Evolutionary conservation across 148 eudicot genomes (phyloP).

Genomic region (Rhododendron williamsianum): DNA sequence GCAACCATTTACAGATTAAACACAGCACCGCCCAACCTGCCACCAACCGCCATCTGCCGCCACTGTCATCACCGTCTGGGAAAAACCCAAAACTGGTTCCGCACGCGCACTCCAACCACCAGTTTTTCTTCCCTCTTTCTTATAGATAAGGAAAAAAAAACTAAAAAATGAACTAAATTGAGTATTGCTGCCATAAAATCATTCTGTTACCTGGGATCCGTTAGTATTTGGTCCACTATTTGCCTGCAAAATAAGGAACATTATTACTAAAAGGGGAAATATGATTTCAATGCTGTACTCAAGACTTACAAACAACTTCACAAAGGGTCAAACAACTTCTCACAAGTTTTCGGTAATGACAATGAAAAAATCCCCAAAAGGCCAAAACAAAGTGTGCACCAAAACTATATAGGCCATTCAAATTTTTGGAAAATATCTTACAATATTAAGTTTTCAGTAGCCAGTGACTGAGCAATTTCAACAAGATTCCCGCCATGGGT

Average conservation of each 20-base stretch:
- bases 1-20: too few relatives aligned
- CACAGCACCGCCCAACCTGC: too few relatives aligned
- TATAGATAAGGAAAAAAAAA: neutral
- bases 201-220: conserved; percentile 73
- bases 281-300: neutral
- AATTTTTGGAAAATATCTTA: neutral
- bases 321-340: neutral
- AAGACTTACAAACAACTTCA: neutral
- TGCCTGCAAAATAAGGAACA: conserved; percentile 52
- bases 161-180: neutral
- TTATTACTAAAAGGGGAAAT: neutral
- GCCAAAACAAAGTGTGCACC: neutral
- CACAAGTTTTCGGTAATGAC: neutral
- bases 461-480: neutral
- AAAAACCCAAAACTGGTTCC: too few relatives aligned
- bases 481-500: neutral
- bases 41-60: too few relatives aligned
- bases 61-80: too few relatives aligned
- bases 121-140: neutral
- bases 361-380: neutral
- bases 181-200: neutral
- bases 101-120: too few relatives aligned
- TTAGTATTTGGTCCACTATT: conserved; percentile 81
- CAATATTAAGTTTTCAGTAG: neutral
- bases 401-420: neutral